Evolutionary conservation across 176 grass and related monocot species (phyloP).

Genomic region (Aegilops umbellulata): DNA sequence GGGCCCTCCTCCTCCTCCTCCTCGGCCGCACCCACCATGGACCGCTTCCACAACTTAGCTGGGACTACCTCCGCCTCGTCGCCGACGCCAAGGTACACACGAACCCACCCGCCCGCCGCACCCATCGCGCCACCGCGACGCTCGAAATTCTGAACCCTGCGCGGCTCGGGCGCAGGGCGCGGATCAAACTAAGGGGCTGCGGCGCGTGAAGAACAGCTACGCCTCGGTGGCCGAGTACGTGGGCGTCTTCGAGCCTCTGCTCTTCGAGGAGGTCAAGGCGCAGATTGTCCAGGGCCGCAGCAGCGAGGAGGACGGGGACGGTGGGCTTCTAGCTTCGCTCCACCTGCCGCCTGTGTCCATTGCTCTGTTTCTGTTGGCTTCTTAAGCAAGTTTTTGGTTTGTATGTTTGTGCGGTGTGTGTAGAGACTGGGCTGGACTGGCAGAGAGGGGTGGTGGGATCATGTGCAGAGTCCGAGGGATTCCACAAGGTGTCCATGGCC

Average conservation of each 20-base stretch:
- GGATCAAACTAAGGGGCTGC: slow-evolving; percentile 39
- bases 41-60: slow-evolving; percentile 88
- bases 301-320: slow-evolving; percentile 53
- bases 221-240: slow-evolving; percentile 75
- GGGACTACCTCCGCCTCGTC: slow-evolving; percentile 80
- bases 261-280: slow-evolving; percentile 97
- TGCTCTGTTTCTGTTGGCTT: not conserved
- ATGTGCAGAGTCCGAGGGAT: slow-evolving; percentile 63
- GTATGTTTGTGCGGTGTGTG: not conserved
- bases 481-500: slow-evolving; percentile 66
- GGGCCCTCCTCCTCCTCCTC: slow-evolving; percentile 7
- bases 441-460: slow-evolving; percentile 43
- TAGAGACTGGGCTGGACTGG: slow-evolving; percentile 63
- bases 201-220: slow-evolving; percentile 65
- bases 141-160: not conserved
- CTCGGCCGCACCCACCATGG: slow-evolving; percentile 24
- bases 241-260: slow-evolving; percentile 72
- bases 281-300: slow-evolving; percentile 77
- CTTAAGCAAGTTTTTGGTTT: not conserved
- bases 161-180: slow-evolving; percentile 27
- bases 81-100: slow-evolving; percentile 59
- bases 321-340: slow-evolving; percentile 3
- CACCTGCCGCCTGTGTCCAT: not conserved
- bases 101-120: not conserved
- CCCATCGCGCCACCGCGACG: not conserved